A percentile compares a stretch with the other conserved stretches of the same genome.
phyloP scores from a whole-genome alignment of 1,284 basidiomycete species.

The Ganoderma meredithae region DNA sequence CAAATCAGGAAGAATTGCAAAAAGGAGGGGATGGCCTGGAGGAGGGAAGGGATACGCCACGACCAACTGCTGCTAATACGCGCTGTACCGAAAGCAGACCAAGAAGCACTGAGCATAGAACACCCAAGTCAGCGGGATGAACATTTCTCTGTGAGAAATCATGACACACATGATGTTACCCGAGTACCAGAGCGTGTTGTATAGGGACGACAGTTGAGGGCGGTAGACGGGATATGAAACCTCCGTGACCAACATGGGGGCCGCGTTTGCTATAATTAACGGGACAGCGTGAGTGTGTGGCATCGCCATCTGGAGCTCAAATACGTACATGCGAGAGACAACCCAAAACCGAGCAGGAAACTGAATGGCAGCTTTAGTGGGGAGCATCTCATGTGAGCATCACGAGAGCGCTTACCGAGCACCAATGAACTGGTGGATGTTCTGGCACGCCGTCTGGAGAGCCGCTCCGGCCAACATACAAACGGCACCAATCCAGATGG shows the following conservation, averaged over 20 bases:
- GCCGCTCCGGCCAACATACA: constrained; percentile 75
- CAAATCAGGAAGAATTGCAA: constrained; percentile 66
- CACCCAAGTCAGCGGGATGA: constrained; percentile 22
- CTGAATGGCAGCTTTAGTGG: constrained; percentile 38
- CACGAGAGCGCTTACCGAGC: constrained; percentile 55
- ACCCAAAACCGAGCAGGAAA: constrained; percentile 82
- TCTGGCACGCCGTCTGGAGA: constrained; percentile 74
- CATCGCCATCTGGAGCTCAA: not conserved
- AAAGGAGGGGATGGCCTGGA: constrained; percentile 70
- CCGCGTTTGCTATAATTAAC: constrained; percentile 58
- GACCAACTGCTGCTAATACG: constrained; percentile 70
- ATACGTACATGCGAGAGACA: constrained; percentile 67
- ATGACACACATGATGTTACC: constrained; percentile 70
- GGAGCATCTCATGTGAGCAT: constrained; percentile 7
- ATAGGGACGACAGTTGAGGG: constrained; percentile 72
- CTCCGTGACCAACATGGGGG: constrained; percentile 80
- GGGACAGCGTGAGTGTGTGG: constrained; percentile 7
- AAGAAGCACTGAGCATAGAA: constrained; percentile 61
- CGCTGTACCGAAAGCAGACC: constrained; percentile 80
- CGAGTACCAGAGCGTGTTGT: constrained; percentile 85
- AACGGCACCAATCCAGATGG: constrained; percentile 68
- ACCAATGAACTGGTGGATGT: constrained; percentile 83
- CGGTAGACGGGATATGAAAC: constrained; percentile 81
- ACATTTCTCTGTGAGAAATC: not conserved
- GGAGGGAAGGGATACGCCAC: constrained; percentile 76